Conservation (phyloP, 495 filamentous ascomycete species). For the Annulohypoxylon moriforme region DNA sequence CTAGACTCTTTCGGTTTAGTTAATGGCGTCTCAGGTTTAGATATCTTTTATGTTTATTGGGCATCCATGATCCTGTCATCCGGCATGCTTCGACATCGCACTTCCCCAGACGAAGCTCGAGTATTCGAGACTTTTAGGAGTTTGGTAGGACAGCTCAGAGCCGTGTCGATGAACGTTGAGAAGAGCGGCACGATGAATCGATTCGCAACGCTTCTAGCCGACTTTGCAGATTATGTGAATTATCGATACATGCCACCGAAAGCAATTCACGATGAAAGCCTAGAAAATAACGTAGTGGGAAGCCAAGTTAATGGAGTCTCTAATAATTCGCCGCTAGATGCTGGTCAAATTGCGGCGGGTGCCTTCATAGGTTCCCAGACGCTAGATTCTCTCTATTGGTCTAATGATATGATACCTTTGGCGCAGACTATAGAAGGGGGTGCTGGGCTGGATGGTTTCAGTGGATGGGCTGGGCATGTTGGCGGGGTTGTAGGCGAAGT, state of each 20-base stretch:
- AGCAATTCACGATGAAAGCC: neutral
- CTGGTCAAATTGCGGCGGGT: neutral
- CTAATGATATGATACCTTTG: conserved; percentile 24
- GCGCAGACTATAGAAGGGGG: conserved; percentile 28
- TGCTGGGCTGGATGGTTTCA: conserved; percentile 8
- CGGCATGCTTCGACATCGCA: conserved; percentile 15
- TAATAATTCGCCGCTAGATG: neutral
- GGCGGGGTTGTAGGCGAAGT: conserved; percentile 4
- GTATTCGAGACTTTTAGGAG: neutral
- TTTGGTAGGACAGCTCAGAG: conserved; percentile 18
- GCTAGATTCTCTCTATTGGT: conserved; percentile 26
- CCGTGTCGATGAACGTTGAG: neutral
- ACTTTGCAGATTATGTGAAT: conserved; percentile 31
- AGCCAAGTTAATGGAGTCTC: neutral
- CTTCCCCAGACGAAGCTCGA: neutral
- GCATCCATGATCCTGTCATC: conserved; percentile 25
- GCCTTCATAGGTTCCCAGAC: conserved; percentile 5
- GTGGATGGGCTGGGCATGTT: conserved; percentile 8
- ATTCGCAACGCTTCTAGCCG: conserved; percentile 16
- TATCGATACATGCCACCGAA: conserved; percentile 16
- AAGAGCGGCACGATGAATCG: conserved; percentile 35
- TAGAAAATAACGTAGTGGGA: neutral
- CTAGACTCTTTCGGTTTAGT: conserved; percentile 29
- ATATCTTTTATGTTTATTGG: conserved; percentile 31
- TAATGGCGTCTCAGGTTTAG: conserved; percentile 26